Evolutionary conservation across 176 grass and related monocot genomes (phyloP).

Genomic region (Rhynchospora tenuis): DNA sequence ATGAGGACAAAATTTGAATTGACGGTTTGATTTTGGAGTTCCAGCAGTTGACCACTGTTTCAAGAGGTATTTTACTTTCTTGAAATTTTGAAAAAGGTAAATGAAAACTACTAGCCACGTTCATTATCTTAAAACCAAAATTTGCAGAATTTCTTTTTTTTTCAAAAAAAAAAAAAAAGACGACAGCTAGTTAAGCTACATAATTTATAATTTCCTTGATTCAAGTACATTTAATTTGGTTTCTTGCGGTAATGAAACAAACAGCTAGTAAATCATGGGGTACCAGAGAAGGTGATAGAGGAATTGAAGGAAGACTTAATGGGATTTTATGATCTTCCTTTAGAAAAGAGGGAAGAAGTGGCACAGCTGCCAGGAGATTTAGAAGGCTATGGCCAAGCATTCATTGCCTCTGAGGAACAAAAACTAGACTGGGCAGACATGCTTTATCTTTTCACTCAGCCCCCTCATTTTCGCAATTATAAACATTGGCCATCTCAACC

Average conservation of each 20-base stretch:
- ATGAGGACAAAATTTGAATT: too few relatives aligned
- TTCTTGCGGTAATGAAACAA: neutral
- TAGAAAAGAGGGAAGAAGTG: constrained; percentile 29
- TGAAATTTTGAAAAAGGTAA: too few relatives aligned
- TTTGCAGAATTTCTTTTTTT: too few relatives aligned
- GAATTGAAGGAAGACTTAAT: constrained; percentile 25
- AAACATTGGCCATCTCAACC: constrained; percentile 35
- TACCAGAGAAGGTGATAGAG: constrained; percentile 34
- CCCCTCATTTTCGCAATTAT: constrained; percentile 31
- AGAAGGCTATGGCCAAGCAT: constrained; percentile 51
- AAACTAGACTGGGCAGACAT: constrained; percentile 58
- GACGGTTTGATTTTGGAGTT: too few relatives aligned
- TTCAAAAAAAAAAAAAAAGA: too few relatives aligned
- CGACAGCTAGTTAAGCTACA: too few relatives aligned
- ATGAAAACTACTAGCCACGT: too few relatives aligned
- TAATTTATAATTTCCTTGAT: too few relatives aligned
- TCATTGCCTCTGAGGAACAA: constrained; percentile 34
- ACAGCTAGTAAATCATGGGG: constrained; percentile 42
- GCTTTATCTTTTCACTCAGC: constrained; percentile 27
- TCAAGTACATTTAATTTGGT: neutral
- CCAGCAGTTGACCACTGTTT: too few relatives aligned
- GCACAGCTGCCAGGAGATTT: constrained; percentile 36
- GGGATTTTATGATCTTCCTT: constrained; percentile 36
- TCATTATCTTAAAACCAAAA: too few relatives aligned
- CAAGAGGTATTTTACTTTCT: too few relatives aligned